These are phyloP conservation scores for Syzygium oleosum DNA, from an alignment of 345 rosid species.

Conservation along the genomic window DNA sequence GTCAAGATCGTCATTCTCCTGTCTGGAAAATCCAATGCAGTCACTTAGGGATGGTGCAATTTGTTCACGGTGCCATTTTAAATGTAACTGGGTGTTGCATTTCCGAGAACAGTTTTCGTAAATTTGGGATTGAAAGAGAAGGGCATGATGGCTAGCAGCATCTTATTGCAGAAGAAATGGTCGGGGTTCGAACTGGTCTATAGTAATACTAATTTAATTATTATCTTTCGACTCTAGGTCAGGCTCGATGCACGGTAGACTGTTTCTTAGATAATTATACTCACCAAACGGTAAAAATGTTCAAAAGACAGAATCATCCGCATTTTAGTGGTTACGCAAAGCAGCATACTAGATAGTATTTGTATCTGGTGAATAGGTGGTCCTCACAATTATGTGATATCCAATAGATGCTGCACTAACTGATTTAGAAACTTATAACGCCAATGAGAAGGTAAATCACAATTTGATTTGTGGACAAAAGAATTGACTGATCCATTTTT, in stretches of 20 bases:
- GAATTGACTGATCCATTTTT: not conserved
- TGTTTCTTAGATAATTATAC: not conserved
- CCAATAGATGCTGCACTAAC: not conserved
- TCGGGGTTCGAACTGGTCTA: not conserved
- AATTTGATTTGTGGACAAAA: not conserved
- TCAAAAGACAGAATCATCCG: not conserved
- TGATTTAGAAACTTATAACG: not conserved
- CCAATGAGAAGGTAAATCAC: not conserved
- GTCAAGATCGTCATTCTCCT: not conserved
- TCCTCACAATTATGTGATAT: not conserved
- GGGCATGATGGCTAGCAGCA: not conserved
- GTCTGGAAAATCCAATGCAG: not conserved
- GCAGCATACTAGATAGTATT: not conserved
- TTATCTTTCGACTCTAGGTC: not conserved
- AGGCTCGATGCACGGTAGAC: not conserved
- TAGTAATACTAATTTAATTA: not conserved
- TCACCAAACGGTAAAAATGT: not conserved
- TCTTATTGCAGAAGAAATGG: not conserved
- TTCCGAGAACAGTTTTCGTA: not conserved
- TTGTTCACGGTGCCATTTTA: not conserved
- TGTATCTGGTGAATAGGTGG: not conserved
- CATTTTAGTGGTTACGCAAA: not conserved
- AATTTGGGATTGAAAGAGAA: not conserved
- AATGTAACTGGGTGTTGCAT: not conserved
- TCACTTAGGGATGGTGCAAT: not conserved